Conservation (phyloP, 148 eudicot species). For the Cornus kousa region DNA sequence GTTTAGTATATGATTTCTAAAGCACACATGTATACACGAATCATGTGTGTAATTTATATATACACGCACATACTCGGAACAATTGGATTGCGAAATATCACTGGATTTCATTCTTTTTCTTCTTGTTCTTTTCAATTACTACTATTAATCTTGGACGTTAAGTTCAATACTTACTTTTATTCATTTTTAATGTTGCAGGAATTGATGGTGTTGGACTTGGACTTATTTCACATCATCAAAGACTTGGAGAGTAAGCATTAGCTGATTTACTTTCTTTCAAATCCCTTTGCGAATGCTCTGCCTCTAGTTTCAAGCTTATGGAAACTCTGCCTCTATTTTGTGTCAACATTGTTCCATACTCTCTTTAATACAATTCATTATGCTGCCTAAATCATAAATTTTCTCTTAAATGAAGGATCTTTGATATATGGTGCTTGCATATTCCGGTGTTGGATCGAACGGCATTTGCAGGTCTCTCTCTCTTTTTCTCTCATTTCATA, state of each 20-base stretch:
- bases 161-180: not conserved
- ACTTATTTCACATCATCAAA: slow-evolving; percentile 46
- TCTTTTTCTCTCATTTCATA: not conserved
- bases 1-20: not conserved
- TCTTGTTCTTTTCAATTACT: too few relatives aligned
- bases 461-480: slow-evolving; percentile 44
- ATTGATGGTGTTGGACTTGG: slow-evolving; percentile 59
- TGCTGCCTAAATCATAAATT: slow-evolving; percentile 12
- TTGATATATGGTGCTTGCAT: slow-evolving; percentile 63
- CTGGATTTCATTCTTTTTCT: too few relatives aligned
- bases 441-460: slow-evolving; percentile 54
- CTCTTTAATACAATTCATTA: slow-evolving; percentile 6
- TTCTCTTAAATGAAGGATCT: slow-evolving; percentile 40
- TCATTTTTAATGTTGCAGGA: slow-evolving; percentile 28
- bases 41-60: not conserved
- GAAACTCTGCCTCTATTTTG: not conserved
- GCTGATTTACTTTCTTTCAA: not conserved
- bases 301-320: not conserved
- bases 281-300: too few relatives aligned
- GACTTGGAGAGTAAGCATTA: slow-evolving; percentile 46
- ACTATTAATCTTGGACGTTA: too few relatives aligned
- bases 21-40: not conserved
- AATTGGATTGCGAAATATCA: too few relatives aligned
- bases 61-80: too few relatives aligned
- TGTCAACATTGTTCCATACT: not conserved